Base-by-base conservation (phyloP, 768 basidiomycete genomes). In the Kondoa malvinella region DNA sequence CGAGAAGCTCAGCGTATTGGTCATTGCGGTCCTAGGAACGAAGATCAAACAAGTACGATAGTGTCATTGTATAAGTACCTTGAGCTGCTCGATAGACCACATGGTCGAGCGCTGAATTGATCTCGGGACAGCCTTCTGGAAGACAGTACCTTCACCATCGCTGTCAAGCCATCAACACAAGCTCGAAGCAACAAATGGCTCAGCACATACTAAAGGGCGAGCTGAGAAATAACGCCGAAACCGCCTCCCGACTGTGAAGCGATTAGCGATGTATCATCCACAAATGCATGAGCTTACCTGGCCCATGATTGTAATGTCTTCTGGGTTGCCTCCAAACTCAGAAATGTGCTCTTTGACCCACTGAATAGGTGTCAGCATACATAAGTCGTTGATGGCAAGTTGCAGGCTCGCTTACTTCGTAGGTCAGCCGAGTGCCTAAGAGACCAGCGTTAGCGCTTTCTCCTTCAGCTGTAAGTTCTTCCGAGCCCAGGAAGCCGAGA, bases 371-470 rank as follows among this genome's bases (percentile, higher is more conserved):
- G 26, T 61, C 59, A 27, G 59, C 12, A 27, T 61, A 32, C 8
- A 32, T 27, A 61, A 32, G 59, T 61, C 26, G 26, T n/a, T 27
- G 31, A 27, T 27, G 12, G 25, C 25, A 61, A 61, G n/a, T 50
- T 50, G 40, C n/a, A 56, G 25, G 25, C 17, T 16, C 16, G 17
- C 16, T 56, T 16, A 16, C 16, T 16, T 56, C 56, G 56, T 16
- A 25, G 16, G 17, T 25, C 56, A 56, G 4, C 12, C 59, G 26
- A 27, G 31, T 12, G 31, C n/a, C 59, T 32, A 61, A 25, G 25
- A 61, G 59, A 25, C 59, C 59, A 61, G 59, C 59, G 25, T 61
- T 61, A 4, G 59, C 59, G 17, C 12, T 8, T 61, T 61, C 59
- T 8, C 59, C 59, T 61, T 61, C 59, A 8, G 4, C 25, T 12